A percentile compares a stretch with the other conserved stretches of the same genome.
phyloP scores from a whole-genome alignment of 441 rosid species.

The Viola pubescens region DNA sequence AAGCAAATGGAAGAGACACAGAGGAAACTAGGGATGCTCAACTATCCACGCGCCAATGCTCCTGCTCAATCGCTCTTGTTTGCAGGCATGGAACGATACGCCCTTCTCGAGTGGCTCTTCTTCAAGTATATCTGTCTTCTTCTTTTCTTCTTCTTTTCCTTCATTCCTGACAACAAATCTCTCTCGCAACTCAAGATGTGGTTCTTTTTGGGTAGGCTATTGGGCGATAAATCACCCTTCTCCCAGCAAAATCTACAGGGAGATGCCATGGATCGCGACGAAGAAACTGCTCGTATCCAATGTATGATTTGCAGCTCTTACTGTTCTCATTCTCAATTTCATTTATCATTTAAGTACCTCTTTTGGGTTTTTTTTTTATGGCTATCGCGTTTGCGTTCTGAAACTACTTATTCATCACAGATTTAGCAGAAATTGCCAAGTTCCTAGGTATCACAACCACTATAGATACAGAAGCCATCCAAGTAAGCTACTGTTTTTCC shows the following conservation, averaged over 20 bases:
- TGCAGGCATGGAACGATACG: too few species aligned
- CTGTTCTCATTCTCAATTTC: neutral
- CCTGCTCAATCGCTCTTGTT: constrained; percentile 8
- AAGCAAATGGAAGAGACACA: constrained; percentile 94
- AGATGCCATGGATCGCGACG: constrained; percentile 87
- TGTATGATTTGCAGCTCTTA: neutral
- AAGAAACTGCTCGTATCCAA: constrained; percentile 89
- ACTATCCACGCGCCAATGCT: constrained; percentile 75
- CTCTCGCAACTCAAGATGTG: too few species aligned
- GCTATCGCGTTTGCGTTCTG: neutral
- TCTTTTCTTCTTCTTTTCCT: neutral
- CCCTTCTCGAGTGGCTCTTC: constrained; percentile 55
- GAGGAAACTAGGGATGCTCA: constrained; percentile 54
- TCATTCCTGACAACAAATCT: neutral
- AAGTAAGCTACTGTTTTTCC: constrained; percentile 35
- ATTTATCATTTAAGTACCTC: neutral
- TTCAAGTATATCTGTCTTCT: constrained; percentile 43
- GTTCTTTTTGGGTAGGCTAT: constrained; percentile 33
- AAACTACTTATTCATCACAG: constrained; percentile 29
- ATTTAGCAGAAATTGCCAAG: constrained; percentile 94
- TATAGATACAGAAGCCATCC: constrained; percentile 80
- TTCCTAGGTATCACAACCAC: constrained; percentile 75
- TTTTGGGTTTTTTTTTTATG: neutral
- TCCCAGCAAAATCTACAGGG: constrained; percentile 81
- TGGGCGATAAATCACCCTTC: constrained; percentile 86